Evolutionary conservation across 2,329 filamentous ascomycete genomes (phyloP).

Genomic region (Cadophora malorum): DNA sequence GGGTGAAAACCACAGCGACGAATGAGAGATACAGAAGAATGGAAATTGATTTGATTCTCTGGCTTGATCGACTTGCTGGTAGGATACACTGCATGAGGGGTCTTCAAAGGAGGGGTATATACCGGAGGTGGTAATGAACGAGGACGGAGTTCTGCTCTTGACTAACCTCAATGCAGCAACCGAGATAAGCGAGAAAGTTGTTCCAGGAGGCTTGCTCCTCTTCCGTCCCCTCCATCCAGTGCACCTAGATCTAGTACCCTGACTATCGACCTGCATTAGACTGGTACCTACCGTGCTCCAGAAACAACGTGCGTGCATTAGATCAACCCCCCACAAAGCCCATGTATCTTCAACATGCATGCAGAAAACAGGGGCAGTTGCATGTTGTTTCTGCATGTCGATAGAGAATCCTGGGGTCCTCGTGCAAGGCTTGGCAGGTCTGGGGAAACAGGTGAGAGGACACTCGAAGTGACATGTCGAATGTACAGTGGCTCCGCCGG

Average conservation of each 20-base stretch:
- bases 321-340: background rate
- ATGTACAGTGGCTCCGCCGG: conserved; percentile 13
- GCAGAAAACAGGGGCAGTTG: background rate
- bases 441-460: background rate
- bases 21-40: background rate
- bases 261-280: background rate
- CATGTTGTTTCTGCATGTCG: background rate
- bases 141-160: background rate
- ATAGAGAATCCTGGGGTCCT: conserved; percentile 2
- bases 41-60: background rate
- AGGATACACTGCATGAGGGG: background rate
- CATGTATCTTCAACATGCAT: background rate
- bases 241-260: background rate
- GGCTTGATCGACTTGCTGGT: background rate
- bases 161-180: conserved; percentile 9
- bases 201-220: conserved; percentile 15
- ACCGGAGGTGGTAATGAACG: conserved; percentile 3
- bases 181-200: conserved; percentile 21
- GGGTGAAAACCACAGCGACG: background rate
- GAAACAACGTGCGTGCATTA: background rate
- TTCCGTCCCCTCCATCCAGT: background rate
- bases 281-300: background rate
- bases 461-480: background rate
- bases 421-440: background rate
- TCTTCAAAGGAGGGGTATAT: conserved; percentile 15